Conservation (phyloP, 805 yeast species). For the Blastobotrys americana region DNA sequence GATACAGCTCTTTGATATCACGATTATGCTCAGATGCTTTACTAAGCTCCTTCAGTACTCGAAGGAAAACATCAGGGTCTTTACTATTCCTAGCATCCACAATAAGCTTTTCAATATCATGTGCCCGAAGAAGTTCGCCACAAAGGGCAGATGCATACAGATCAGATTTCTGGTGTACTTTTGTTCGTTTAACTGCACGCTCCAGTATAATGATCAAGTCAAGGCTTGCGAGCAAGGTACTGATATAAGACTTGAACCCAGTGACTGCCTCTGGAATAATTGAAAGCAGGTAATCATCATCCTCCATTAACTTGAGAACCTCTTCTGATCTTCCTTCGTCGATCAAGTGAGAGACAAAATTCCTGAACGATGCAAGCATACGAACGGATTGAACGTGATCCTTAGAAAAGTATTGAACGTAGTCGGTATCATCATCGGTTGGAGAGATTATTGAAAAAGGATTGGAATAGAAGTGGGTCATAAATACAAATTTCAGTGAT, state of each 20-base stretch:
- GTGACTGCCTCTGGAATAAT: constrained; percentile 17
- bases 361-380: constrained; percentile 33
- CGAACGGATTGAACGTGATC: constrained; percentile 26
- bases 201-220: constrained; percentile 1
- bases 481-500: constrained; percentile 26
- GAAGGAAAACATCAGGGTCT: background rate
- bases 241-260: constrained; percentile 14
- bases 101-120: background rate
- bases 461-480: constrained; percentile 33
- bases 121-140: background rate
- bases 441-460: constrained; percentile 27
- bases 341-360: constrained; percentile 16
- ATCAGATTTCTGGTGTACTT: background rate
- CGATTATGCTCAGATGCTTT: background rate
- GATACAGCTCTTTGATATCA: background rate
- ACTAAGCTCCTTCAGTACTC: background rate
- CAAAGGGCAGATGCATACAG: background rate
- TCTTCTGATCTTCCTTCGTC: constrained; percentile 5
- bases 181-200: background rate
- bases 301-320: constrained; percentile 16
- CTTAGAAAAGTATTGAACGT: constrained; percentile 8
- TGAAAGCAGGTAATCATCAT: constrained; percentile 18
- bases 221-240: constrained; percentile 2
- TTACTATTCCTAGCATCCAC: background rate
- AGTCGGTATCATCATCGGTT: constrained; percentile 1